Conservation (phyloP, 345 rosid genomes). For the Dipteronia dyeriana region DNA sequence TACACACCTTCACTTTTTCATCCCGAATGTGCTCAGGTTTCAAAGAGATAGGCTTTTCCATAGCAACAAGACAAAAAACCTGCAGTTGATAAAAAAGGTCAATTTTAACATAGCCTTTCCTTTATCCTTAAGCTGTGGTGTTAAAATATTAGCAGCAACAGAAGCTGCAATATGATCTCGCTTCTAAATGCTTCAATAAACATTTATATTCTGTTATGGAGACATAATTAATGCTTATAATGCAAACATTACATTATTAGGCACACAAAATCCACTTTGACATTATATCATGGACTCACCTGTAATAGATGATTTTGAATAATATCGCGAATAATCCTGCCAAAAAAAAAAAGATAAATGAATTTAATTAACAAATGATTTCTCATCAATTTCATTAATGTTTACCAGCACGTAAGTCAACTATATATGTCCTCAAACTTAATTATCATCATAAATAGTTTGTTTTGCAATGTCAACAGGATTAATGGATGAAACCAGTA, state of each 20-base stretch:
- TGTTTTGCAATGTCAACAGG: constrained; percentile 2
- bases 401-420: constrained; percentile 12
- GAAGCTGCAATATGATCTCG: background rate
- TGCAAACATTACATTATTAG: constrained; percentile 17
- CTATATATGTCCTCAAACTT: background rate
- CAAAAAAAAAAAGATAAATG: constrained; percentile 21
- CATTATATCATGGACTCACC: constrained; percentile 43
- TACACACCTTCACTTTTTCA: constrained; percentile 94
- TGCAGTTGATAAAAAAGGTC: constrained; percentile 29
- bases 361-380: constrained; percentile 16
- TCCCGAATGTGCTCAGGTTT: constrained; percentile 98
- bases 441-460: background rate
- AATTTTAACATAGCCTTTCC: background rate
- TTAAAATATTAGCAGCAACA: background rate
- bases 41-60: constrained; percentile 98
- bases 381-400: constrained; percentile 8
- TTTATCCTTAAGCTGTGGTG: background rate
- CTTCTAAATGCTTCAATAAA: constrained; percentile 10
- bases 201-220: background rate
- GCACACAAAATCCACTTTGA: constrained; percentile 6
- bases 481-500: constrained; percentile 6
- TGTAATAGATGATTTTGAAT: constrained; percentile 96
- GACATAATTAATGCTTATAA: constrained; percentile 7
- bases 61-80: constrained; percentile 93
- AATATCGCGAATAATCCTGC: constrained; percentile 96